A percentile compares a stretch with the other conserved stretches of the same genome.
Evolutionary conservation across 768 basidiomycete genomes (phyloP).

Genomic region (Mycena metata): DNA sequence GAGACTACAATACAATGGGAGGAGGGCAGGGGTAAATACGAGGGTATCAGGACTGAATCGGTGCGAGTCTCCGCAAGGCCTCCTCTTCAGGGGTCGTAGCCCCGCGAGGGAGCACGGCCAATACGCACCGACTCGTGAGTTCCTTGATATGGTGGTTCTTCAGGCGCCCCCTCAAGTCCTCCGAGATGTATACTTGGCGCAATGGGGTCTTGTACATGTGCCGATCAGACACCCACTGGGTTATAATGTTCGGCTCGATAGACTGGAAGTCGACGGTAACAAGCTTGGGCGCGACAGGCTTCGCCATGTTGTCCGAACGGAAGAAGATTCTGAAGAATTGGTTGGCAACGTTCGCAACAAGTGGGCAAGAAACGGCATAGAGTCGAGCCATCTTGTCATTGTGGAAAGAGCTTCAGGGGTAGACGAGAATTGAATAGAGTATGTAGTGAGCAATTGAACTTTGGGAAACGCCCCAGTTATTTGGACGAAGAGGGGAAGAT

Average conservation of each 20-base stretch:
- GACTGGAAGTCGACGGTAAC: constrained; percentile 61
- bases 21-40: too few relatives aligned
- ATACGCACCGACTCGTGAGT: constrained; percentile 46
- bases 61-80: not conserved
- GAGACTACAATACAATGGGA: constrained; percentile 3
- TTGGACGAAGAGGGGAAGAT: constrained; percentile 59
- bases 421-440: constrained; percentile 56
- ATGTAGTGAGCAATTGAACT: constrained; percentile 68
- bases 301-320: constrained; percentile 41
- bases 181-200: constrained; percentile 60
- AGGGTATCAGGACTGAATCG: too few relatives aligned
- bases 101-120: constrained; percentile 47
- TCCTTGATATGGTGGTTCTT: constrained; percentile 42
- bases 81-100: constrained; percentile 63
- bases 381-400: constrained; percentile 50
- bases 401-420: constrained; percentile 41
- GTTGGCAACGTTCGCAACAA: constrained; percentile 56
- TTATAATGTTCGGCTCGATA: constrained; percentile 48
- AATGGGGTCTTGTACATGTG: constrained; percentile 57
- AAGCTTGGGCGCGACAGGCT: constrained; percentile 60
- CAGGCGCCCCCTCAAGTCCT: constrained; percentile 43
- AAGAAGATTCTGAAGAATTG: constrained; percentile 65
- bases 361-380: constrained; percentile 37
- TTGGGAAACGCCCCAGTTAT: constrained; percentile 65
- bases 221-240: constrained; percentile 54